Conservation (phyloP, 257 asterid species). For the Fraxinus quadrangulata region DNA sequence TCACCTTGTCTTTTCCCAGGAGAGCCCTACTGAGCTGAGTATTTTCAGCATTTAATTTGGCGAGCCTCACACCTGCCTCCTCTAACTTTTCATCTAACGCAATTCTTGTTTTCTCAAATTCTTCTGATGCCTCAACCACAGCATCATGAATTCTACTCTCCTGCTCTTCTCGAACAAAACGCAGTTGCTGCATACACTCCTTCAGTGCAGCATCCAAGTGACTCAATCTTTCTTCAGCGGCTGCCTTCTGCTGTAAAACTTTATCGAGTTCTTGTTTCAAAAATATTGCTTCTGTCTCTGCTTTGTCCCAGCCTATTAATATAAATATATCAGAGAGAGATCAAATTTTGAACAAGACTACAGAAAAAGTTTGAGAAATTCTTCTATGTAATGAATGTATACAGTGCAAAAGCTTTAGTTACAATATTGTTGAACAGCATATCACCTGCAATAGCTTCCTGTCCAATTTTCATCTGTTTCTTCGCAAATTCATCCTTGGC, state of each 20-base stretch:
- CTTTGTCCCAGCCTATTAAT: conserved; percentile 74
- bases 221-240: conserved; percentile 54
- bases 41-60: conserved; percentile 58
- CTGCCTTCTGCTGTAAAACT: conserved; percentile 51
- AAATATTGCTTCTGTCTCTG: conserved; percentile 65
- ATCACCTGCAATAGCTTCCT: conserved; percentile 89
- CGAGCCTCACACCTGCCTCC: conserved; percentile 46
- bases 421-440: not conserved
- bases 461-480: conserved; percentile 78
- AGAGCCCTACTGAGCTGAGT: conserved; percentile 54
- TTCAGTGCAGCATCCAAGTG: conserved; percentile 76
- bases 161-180: conserved; percentile 64
- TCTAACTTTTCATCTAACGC: conserved; percentile 47
- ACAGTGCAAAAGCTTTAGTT: not conserved
- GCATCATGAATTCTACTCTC: conserved; percentile 63
- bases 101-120: conserved; percentile 45
- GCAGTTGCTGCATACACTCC: conserved; percentile 81
- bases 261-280: conserved; percentile 65
- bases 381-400: not conserved
- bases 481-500: conserved; percentile 60
- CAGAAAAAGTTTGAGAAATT: not conserved
- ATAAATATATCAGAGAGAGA: not conserved
- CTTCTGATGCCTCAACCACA: conserved; percentile 50
- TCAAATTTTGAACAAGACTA: not conserved
- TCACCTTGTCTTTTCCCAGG: conserved; percentile 56